These are phyloP conservation scores for Yamadazyma buinensis DNA, from an alignment of 1,139 yeast genomes.

Conservation along the genomic window DNA sequence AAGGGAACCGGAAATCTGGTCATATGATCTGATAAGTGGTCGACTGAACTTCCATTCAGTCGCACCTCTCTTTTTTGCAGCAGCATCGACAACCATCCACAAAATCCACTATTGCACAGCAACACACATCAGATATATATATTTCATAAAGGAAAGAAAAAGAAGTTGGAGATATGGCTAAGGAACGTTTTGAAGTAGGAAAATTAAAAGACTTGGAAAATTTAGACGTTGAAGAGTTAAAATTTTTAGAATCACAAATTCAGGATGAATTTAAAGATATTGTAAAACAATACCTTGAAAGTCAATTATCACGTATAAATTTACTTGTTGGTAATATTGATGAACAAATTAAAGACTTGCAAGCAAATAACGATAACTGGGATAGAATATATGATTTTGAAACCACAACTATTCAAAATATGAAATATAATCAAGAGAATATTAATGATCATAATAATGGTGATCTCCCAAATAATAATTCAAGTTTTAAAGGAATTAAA, in stretches of 20 bases:
- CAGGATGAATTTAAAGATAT: slow-evolving; percentile 29
- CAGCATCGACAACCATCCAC: background rate
- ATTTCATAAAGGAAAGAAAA: too few species aligned
- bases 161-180: background rate
- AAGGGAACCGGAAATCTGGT: too few species aligned
- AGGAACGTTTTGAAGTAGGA: background rate
- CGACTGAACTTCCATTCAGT: too few species aligned
- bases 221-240: slow-evolving; percentile 27
- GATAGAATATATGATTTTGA: slow-evolving; percentile 29
- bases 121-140: too few species aligned
- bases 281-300: slow-evolving; percentile 26
- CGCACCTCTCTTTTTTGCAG: background rate
- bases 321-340: slow-evolving; percentile 25
- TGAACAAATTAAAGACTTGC: slow-evolving; percentile 24
- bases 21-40: too few species aligned
- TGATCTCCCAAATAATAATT: slow-evolving; percentile 14
- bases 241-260: slow-evolving; percentile 25
- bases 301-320: slow-evolving; percentile 31
- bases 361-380: slow-evolving; percentile 35
- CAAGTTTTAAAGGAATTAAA: slow-evolving; percentile 11
- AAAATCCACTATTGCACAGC: background rate
- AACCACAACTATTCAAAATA: slow-evolving; percentile 29
- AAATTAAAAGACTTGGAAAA: slow-evolving; percentile 13
- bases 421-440: slow-evolving; percentile 34
- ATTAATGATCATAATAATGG: background rate